A percentile compares a stretch with the other conserved stretches of the same genome.
These are phyloP conservation scores for Triticum timopheevii DNA, from an alignment of 176 grass and related monocot genomes.

Conservation along the genomic window DNA sequence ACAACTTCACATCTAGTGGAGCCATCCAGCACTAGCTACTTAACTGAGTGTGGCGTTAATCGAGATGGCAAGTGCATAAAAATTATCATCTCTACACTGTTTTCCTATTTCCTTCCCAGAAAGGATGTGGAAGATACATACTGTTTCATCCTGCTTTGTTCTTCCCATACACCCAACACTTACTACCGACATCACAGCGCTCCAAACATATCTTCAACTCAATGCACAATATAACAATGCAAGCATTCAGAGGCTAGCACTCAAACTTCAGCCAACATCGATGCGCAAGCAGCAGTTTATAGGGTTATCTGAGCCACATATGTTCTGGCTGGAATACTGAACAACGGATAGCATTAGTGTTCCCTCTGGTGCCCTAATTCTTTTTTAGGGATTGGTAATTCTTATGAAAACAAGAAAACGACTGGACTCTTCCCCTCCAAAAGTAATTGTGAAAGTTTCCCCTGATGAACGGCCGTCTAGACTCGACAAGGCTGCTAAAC, in stretches of 20 bases:
- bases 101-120: background rate
- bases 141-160: background rate
- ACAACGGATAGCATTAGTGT: background rate
- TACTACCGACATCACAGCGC: background rate
- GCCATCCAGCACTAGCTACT: background rate
- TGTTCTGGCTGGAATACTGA: background rate
- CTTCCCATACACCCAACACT: background rate
- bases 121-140: background rate
- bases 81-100: background rate
- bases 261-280: background rate
- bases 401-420: background rate
- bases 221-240: background rate
- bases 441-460: background rate
- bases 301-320: background rate
- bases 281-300: background rate
- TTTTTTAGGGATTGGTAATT: constrained; percentile 11
- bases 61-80: constrained; percentile 2
- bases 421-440: background rate
- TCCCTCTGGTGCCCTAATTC: constrained; percentile 4
- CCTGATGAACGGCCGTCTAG: background rate
- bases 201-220: background rate
- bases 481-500: background rate
- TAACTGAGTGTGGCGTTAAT: background rate
- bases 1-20: background rate
- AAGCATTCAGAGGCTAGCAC: background rate